Percentiles rank a stretch among this genome's conserved stretches.
These are phyloP conservation scores for Cynanchum wilfordii DNA, from an alignment of 257 asterid genomes.

Conservation along the genomic window DNA sequence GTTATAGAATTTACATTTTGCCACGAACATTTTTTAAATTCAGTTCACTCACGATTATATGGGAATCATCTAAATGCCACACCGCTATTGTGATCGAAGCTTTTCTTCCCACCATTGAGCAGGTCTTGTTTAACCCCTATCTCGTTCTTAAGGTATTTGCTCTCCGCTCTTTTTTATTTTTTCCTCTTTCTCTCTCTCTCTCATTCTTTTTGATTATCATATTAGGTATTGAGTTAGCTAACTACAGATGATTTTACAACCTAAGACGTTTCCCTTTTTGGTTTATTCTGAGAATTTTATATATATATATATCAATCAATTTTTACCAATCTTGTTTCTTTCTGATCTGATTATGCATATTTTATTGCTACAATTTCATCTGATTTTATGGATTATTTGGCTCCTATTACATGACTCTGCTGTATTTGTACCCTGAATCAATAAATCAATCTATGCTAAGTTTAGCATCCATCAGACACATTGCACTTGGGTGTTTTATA, in stretches of 20 bases:
- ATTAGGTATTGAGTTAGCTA: neutral
- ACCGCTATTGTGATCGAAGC: conserved; percentile 35
- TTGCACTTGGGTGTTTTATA: too few species aligned
- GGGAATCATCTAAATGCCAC: too few species aligned
- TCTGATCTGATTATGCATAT: neutral
- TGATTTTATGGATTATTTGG: neutral
- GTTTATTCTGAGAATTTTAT: neutral
- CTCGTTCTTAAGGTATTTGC: conserved; percentile 68
- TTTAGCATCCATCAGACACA: too few species aligned
- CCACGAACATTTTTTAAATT: too few species aligned
- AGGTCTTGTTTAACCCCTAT: conserved; percentile 83
- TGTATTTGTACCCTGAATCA: too few species aligned
- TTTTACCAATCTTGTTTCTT: too few species aligned
- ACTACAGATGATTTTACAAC: neutral
- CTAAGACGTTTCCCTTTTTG: neutral
- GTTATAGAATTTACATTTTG: too few species aligned
- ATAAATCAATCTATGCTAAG: too few species aligned
- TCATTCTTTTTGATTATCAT: neutral
- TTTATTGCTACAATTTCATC: neutral
- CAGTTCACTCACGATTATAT: too few species aligned
- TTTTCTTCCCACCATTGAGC: conserved; percentile 54
- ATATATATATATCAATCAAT: too few species aligned
- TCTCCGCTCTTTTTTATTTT: neutral
- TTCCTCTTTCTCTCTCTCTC: neutral
- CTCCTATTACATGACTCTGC: too few species aligned